Percentiles rank a stretch among this genome's conserved stretches.
Evolutionary conservation across 2,329 filamentous ascomycete genomes (phyloP).

Genomic region (Fusarium nematophilum): DNA sequence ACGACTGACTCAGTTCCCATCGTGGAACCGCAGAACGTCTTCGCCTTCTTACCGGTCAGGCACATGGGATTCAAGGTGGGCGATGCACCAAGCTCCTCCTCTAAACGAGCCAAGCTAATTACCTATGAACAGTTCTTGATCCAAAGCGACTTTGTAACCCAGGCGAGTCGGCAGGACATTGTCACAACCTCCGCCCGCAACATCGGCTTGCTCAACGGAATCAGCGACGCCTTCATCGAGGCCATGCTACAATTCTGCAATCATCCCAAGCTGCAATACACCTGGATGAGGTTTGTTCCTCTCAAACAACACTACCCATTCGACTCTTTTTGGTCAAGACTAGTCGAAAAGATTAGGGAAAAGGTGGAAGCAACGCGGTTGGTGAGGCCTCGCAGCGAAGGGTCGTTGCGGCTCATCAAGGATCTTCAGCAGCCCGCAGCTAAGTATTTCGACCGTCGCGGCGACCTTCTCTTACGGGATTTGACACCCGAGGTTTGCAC

Average conservation of each 20-base stretch:
- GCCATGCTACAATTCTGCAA: neutral
- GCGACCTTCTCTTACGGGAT: neutral
- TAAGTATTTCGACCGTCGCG: neutral
- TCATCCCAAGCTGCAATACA: neutral
- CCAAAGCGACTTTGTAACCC: constrained; percentile 3
- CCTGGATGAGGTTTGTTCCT: constrained; percentile 7
- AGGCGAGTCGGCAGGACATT: constrained; percentile 6
- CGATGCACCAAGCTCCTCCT: neutral
- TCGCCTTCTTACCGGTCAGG: constrained; percentile 1
- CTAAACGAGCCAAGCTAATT: neutral
- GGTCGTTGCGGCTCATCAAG: neutral
- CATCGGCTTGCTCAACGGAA: neutral
- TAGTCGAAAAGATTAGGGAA: neutral
- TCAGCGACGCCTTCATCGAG: constrained; percentile 1
- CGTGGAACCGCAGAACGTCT: neutral
- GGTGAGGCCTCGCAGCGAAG: neutral
- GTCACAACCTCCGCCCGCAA: constrained; percentile 1
- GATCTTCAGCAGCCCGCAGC: neutral
- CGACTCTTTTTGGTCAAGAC: constrained; percentile 2
- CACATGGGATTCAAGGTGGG: constrained; percentile 2
- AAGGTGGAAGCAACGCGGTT: neutral
- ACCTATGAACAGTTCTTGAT: constrained; percentile 1
- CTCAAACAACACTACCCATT: neutral
- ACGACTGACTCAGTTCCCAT: neutral
- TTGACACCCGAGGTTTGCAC: neutral